Evolutionary conservation across 257 asterid species (phyloP), one percentile per base, ranked within the genome.

Genomic region (Leptodermis oblonga): DNA sequence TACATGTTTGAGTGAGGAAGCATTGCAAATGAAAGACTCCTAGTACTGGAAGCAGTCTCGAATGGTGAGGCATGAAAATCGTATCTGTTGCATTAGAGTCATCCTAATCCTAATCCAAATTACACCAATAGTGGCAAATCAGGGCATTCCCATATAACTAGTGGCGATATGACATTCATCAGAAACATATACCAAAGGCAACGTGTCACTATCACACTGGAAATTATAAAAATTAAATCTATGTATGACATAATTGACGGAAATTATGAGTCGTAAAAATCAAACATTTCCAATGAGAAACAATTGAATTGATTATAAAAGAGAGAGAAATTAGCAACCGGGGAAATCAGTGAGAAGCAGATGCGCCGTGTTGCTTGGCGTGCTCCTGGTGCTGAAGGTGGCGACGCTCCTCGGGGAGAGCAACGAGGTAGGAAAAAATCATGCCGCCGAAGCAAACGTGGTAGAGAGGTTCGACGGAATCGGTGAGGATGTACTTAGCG

Each of bases 371-470:
- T 41, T 34, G 43, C 48, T 36, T 37, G 17, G 81, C 83, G 56
- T 85, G 87, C 46, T 87, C 85, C 81, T 84, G 79, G 77, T 90
- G 97, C 68, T 78, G 83, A 71, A 90, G 96, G 73, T 92, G 98
- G 42, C 98, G 97, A 71, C 97, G 98, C 90, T 92, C 98, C 88
- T 92, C 96, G 1, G 98, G 98, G 37, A 92, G 95, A 67, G 95
- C 96, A 20, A 92, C 76, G 77, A 92, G 90, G 84, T 90, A 92
- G 45, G 97, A 90, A 36, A 92, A 76, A 58, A 79, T 72, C 94
- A 90, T 87, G 20, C 98, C 98, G 0, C 98, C 98, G 53, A 86
- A 83, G 76, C 96, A 90, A 67, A 92, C 76, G 78, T 92, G 98
- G 62, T 67, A 82, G 65, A 92, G 78, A 10, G 97, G 97, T 4